phyloP scores from a whole-genome alignment of 768 basidiomycete species.

The Mycena leptocephala region DNA sequence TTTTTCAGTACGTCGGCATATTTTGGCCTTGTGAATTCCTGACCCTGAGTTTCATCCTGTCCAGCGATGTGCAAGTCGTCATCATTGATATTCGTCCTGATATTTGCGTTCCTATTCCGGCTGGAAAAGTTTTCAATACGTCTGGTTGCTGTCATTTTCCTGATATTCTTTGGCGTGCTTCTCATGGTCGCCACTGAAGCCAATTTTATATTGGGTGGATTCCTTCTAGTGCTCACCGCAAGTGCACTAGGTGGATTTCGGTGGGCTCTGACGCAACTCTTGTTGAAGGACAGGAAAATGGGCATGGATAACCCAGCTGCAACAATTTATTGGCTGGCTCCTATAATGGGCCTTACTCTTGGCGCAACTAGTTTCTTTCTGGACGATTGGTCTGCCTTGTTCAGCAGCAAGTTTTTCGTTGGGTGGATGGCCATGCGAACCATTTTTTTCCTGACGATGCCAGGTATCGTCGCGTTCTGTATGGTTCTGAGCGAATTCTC shows the following conservation, averaged over 20 bases:
- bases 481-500: constrained; percentile 99
- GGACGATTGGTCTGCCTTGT: constrained; percentile 85
- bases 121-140: constrained; percentile 91
- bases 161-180: constrained; percentile 94
- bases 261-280: constrained; percentile 95
- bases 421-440: constrained; percentile 73
- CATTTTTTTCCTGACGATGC: constrained; percentile 76
- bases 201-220: constrained; percentile 86
- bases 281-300: constrained; percentile 86
- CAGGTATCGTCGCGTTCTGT: constrained; percentile 91
- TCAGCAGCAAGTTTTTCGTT: constrained; percentile 80
- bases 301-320: constrained; percentile 95
- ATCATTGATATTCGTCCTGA: constrained; percentile 94
- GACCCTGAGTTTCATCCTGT: constrained; percentile 20
- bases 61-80: constrained; percentile 99
- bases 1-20: constrained; percentile 89
- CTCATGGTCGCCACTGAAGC: constrained; percentile 98
- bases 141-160: constrained; percentile 89
- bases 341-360: constrained; percentile 87
- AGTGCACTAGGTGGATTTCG: constrained; percentile 94
- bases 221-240: constrained; percentile 90
- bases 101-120: constrained; percentile 94
- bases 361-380: constrained; percentile 76
- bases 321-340: constrained; percentile 95
- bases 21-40: neutral